Percentiles rank a stretch among this genome's conserved stretches.
phyloP scores from a whole-genome alignment of 1,284 basidiomycete genomes.

The Pulveroboletus sp. region DNA sequence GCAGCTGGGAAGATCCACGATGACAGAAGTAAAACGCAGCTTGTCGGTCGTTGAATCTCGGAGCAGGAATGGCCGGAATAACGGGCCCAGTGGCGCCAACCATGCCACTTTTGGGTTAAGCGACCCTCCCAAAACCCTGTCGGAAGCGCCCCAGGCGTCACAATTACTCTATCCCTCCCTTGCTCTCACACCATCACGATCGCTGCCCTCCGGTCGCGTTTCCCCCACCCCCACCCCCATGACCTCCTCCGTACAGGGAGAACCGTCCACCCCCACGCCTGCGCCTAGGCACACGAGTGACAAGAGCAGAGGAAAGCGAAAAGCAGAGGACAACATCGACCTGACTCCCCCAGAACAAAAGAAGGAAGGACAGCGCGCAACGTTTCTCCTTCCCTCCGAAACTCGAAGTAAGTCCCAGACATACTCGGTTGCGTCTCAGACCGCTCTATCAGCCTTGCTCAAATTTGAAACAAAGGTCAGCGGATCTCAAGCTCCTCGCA shows the following conservation, averaged over 20 bases:
- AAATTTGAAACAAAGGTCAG: slow-evolving; percentile 35
- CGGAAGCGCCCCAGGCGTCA: slow-evolving; percentile 11
- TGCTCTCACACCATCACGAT: slow-evolving; percentile 25
- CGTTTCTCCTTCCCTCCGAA: slow-evolving; percentile 52
- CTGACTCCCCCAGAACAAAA: slow-evolving; percentile 51
- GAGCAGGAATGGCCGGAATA: slow-evolving; percentile 2
- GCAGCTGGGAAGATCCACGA: slow-evolving; percentile 10
- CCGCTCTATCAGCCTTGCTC: slow-evolving; percentile 26
- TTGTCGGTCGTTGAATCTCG: slow-evolving; percentile 27
- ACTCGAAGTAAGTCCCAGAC: slow-evolving; percentile 39
- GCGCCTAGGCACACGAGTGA: slow-evolving; percentile 36
- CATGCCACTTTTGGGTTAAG: slow-evolving; percentile 18
- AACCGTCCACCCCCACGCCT: slow-evolving; percentile 38
- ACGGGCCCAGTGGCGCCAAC: slow-evolving; percentile 17
- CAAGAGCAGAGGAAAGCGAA: slow-evolving; percentile 49
- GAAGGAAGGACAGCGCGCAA: slow-evolving; percentile 37
- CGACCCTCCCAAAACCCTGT: slow-evolving; percentile 19
- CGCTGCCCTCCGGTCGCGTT: slow-evolving; percentile 16
- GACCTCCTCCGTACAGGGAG: slow-evolving; percentile 21
- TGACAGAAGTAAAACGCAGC: slow-evolving; percentile 32
- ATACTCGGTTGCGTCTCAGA: slow-evolving; percentile 23
- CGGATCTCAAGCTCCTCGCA: slow-evolving; percentile 43
- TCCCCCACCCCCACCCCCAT: slow-evolving; percentile 10
- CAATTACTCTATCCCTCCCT: slow-evolving; percentile 13
- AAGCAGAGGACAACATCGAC: slow-evolving; percentile 51